A percentile compares a stretch with the other conserved stretches of the same genome.
Evolutionary conservation across 768 basidiomycete species (phyloP).

Genomic region (Mycena rebaudengoi): DNA sequence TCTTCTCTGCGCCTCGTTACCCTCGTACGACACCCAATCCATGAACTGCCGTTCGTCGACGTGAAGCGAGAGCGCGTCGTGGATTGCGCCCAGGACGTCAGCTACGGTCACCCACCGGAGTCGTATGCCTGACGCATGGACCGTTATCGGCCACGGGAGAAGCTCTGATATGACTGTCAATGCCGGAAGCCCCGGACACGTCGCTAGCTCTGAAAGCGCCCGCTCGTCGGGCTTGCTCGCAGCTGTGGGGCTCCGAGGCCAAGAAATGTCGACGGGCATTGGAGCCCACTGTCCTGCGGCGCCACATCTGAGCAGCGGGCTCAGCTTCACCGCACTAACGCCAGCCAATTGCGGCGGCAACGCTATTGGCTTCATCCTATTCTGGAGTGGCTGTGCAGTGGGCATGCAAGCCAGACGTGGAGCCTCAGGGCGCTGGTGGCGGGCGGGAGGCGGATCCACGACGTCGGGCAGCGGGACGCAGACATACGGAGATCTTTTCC

Average conservation of each 20-base stretch:
- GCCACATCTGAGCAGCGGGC: slow-evolving; percentile 10
- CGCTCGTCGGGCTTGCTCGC: neutral
- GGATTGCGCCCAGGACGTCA: neutral
- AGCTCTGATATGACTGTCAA: neutral
- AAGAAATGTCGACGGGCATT: neutral
- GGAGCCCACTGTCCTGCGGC: neutral
- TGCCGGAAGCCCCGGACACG: slow-evolving; percentile 12
- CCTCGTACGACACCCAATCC: neutral
- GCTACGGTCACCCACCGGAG: slow-evolving; percentile 3
- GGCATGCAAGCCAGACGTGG: slow-evolving; percentile 5
- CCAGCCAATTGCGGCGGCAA: slow-evolving; percentile 16
- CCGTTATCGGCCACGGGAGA: slow-evolving; percentile 16
- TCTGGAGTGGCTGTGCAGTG: neutral
- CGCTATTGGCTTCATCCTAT: neutral
- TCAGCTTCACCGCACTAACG: neutral
- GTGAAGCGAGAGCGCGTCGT: neutral
- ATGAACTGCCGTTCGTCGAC: slow-evolving; percentile 1
- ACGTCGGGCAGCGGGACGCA: neutral
- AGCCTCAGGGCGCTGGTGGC: neutral
- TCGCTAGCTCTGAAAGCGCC: neutral
- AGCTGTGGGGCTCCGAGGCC: neutral
- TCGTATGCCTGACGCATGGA: neutral
- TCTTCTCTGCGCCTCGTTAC: neutral
- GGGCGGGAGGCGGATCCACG: neutral
- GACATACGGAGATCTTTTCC: neutral